Evolutionary conservation across 371 early-diverging fungal genomes (phyloP), one percentile per base, ranked within the genome.

Genomic region (Quaeritorhiza haematococci): DNA sequence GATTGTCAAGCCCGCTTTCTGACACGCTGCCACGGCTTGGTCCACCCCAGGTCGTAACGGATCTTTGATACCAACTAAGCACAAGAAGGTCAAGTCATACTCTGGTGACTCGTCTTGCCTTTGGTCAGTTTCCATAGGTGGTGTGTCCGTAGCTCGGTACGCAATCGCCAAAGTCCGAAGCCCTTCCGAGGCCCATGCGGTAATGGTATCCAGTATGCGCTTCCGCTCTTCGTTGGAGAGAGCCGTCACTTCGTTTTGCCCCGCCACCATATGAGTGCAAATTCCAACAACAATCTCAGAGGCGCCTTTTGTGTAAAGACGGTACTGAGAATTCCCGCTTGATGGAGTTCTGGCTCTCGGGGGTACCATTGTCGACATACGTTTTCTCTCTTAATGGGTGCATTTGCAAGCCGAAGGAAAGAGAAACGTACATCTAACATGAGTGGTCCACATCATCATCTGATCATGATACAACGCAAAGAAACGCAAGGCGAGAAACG

Each of bases 1-100:
- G 13, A 93, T 89, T 59, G 80, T 79, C 10, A 94, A 87, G 60
- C 93, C 93, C 33, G 94, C 93, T 58, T 77, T 76, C 59, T 85
- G 78, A 66, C 91, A 92, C 34, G 73, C 75, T 34, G 71, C 73
- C 3, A 93, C 89, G 21, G 90, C 84, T 66, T 88, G 84, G 19
- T 78, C 78, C 3, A 92, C 93, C 56, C 86, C 90, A 45, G 84
- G 85, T 49, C 92, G 82, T 27, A 91, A 42, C 1, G 65, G 66
- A 62, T 69, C 71, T 34, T 65, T 48, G 50, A 71, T 67, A 17
- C 65, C 63, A 41, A 76, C 53, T 6, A 68, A 35, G 24, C 43
- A 55, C 23, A 76, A 6, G 33, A 80, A 59, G 2, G 53, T 52
- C 33, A 74, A 32, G 30, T 72, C 59, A 19, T 34, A 34, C 27